Evolutionary conservation across 345 rosid species (phyloP), one percentile per base, ranked within the genome.

Genomic region (Passiflora organensis): DNA sequence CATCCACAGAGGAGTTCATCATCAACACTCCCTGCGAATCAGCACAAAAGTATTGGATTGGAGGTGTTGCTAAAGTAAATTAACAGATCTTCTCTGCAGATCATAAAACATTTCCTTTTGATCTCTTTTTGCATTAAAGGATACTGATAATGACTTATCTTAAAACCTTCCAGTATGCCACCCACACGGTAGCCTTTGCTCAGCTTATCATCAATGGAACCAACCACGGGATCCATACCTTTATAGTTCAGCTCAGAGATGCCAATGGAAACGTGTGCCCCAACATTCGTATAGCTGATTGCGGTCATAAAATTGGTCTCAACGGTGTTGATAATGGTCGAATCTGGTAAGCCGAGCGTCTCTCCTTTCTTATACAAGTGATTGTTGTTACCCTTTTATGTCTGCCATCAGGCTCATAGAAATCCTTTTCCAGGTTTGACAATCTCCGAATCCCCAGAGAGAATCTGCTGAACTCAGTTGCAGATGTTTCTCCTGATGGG

Each of bases 241-340:
- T 91, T 57, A 86, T 91, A 45, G 78, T 70, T 14, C 96, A 84
- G 73, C 86, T 91, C 65, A 81, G 96, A 72, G 95, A 82, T 72
- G 69, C 48, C 51, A 76, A 84, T 67, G 98, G 99, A 38, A 84
- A 78, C 32, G 22, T 80, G 50, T 81, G 81, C 68, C 96, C 87
- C n/a, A 88, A 81, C 68, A 61, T 91, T 60, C 80, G 84, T 6
- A 68, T 86, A 68, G 95, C 96, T 48, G 98, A 91, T 63, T 88
- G 90, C 64, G 96, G 98, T 59, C 98, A 84, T 64, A 91, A 91
- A 74, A 86, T 84, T 70, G 98, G 98, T 64, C 61, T 91, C 60
- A 91, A 91, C 63, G 98, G 98, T 54, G 96, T 91, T 50, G 98
- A 91, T 67, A 91, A 91, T 52, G 98, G 98, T 50, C 84, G 98